Evolutionary conservation across 495 filamentous ascomycete genomes (phyloP).

Genomic region (Podospora pseudopauciseta): DNA sequence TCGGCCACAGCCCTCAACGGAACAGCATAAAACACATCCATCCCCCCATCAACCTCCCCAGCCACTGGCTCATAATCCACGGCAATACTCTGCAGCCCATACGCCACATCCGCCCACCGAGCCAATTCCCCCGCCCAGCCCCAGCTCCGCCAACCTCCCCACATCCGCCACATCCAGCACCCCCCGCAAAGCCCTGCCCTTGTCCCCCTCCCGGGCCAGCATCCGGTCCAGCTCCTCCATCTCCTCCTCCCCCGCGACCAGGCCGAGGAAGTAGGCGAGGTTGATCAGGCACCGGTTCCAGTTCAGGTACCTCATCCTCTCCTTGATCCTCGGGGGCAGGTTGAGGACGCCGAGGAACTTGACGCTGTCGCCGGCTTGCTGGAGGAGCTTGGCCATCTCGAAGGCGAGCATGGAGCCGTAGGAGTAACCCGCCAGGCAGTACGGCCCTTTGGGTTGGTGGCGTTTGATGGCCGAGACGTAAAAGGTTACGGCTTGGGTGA

Average conservation of each 20-base stretch:
- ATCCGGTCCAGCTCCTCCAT: background rate
- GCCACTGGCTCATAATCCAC: constrained; percentile 48
- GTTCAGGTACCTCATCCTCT: constrained; percentile 46
- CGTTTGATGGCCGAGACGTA: constrained; percentile 46
- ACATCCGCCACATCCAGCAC: constrained; percentile 14
- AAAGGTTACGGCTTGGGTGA: constrained; percentile 35
- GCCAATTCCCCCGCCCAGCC: constrained; percentile 29
- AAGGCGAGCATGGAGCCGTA: constrained; percentile 55
- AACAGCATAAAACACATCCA: constrained; percentile 51
- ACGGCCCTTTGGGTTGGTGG: constrained; percentile 51
- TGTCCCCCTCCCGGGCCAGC: background rate
- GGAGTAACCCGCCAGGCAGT: constrained; percentile 55
- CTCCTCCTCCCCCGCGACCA: constrained; percentile 40
- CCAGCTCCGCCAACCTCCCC: constrained; percentile 39
- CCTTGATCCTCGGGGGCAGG: constrained; percentile 53
- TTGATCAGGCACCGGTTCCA: constrained; percentile 47
- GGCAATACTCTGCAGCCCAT: constrained; percentile 42
- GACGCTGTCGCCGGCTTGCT: constrained; percentile 29
- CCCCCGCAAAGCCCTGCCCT: constrained; percentile 26
- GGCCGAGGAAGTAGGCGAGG: constrained; percentile 47
- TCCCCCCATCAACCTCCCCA: constrained; percentile 33
- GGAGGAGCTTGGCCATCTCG: constrained; percentile 49
- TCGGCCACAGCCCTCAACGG: constrained; percentile 43
- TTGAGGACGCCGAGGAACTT: constrained; percentile 39
- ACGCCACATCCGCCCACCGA: constrained; percentile 45